Evolutionary conservation across 2,329 filamentous ascomycete species (phyloP).

Genomic region (Paecilomyces sp.): DNA sequence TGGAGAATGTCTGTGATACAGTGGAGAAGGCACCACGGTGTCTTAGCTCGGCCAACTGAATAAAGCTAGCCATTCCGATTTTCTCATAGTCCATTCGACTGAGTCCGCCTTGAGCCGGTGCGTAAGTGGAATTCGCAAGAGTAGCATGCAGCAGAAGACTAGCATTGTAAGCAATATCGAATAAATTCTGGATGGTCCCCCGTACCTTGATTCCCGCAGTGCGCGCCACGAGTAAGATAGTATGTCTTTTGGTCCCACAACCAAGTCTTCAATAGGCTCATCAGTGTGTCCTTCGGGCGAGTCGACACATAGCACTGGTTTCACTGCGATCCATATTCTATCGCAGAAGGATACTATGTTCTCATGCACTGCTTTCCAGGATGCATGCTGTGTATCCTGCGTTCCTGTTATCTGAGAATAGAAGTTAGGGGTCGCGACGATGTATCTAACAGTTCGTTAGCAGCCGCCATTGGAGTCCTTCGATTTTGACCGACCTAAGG

Average conservation of each 20-base stretch:
- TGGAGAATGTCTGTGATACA: conserved; percentile 78
- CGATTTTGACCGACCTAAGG: conserved; percentile 43
- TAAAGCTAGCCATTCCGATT: conserved; percentile 70
- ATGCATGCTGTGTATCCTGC: conserved; percentile 5
- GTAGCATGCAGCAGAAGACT: conserved; percentile 66
- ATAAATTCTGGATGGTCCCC: conserved; percentile 2
- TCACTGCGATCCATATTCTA: conserved; percentile 70
- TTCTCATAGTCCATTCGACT: conserved; percentile 52
- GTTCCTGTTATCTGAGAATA: conserved; percentile 23
- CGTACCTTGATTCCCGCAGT: conserved; percentile 84
- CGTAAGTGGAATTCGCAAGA: conserved; percentile 47
- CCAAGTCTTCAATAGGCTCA: conserved; percentile 58
- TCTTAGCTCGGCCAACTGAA: conserved; percentile 72
- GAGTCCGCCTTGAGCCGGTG: conserved; percentile 39
- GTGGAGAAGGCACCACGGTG: conserved; percentile 92
- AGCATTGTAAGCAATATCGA: conserved; percentile 10
- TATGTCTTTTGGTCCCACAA: conserved; percentile 73
- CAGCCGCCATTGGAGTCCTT: not conserved
- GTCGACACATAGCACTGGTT: conserved; percentile 78
- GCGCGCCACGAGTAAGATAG: conserved; percentile 93
- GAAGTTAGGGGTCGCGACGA: conserved; percentile 39
- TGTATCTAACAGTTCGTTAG: conserved; percentile 35
- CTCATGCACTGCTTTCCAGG: conserved; percentile 26
- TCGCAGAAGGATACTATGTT: conserved; percentile 56
- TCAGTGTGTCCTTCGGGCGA: conserved; percentile 78